These are phyloP conservation scores for Corniculantispora saksenae DNA, from an alignment of 2,329 filamentous ascomycete species.

Conservation along the genomic window DNA sequence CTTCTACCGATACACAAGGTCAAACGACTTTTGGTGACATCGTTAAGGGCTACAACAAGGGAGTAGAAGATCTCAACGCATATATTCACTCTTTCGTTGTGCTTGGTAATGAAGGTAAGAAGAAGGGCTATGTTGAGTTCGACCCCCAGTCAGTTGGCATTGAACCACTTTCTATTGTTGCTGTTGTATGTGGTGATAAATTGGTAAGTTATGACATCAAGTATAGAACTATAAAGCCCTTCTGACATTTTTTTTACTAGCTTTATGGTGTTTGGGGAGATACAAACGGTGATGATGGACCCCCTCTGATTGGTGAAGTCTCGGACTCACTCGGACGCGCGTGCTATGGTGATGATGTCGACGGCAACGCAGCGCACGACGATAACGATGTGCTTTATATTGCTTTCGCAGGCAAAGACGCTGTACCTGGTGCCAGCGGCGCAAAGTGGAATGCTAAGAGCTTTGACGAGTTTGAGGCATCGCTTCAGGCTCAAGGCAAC, in stretches of 20 bases:
- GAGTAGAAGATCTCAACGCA: constrained; percentile 47
- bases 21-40: constrained; percentile 46
- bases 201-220: constrained; percentile 32
- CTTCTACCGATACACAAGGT: constrained; percentile 41
- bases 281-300: constrained; percentile 52
- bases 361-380: constrained; percentile 45
- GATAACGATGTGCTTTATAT: constrained; percentile 60
- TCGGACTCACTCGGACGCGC: constrained; percentile 54
- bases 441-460: constrained; percentile 53
- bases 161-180: constrained; percentile 53
- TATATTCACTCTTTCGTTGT: constrained; percentile 56
- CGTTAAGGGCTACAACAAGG: constrained; percentile 37
- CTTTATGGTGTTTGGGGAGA: constrained; percentile 61
- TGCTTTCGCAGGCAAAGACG: constrained; percentile 54
- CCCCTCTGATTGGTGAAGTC: constrained; percentile 51
- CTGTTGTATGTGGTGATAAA: constrained; percentile 53
- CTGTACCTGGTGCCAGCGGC: constrained; percentile 52
- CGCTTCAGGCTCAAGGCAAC: constrained; percentile 48
- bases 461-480: constrained; percentile 49
- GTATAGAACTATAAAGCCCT: neutral
- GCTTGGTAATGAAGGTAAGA: constrained; percentile 49
- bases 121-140: constrained; percentile 37
- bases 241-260: constrained; percentile 20
- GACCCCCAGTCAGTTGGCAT: constrained; percentile 44
- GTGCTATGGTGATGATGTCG: constrained; percentile 53